Conservation (phyloP, 306 rosid species). For the Vigna radiata region DNA sequence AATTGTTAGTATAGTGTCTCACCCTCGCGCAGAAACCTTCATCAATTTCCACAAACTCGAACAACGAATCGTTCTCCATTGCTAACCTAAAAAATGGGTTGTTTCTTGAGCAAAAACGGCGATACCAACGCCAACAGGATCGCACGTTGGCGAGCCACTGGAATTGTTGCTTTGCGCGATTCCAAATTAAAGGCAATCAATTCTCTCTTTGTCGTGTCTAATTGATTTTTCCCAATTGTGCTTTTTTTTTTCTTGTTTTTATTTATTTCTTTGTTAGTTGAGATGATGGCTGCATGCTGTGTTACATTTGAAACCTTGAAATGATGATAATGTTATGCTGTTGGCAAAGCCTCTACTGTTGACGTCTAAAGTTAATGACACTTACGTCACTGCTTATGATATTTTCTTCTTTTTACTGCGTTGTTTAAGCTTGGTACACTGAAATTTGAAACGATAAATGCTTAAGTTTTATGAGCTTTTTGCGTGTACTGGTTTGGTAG, state of each 20-base stretch:
- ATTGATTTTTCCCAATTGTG: background rate
- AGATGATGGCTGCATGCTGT: slow-evolving; percentile 22
- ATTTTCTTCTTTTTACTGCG: background rate
- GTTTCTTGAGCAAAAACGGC: slow-evolving; percentile 62
- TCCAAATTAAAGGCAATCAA: slow-evolving; percentile 78
- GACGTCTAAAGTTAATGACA: background rate
- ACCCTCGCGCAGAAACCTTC: background rate
- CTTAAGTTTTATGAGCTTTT: background rate
- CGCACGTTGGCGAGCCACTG: slow-evolving; percentile 97
- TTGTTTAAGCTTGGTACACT: background rate
- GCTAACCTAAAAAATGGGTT: slow-evolving; percentile 60
- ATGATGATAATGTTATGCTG: background rate
- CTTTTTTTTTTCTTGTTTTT: background rate
- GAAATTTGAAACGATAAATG: background rate
- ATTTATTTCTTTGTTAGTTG: background rate
- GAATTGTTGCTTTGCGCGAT: slow-evolving; percentile 91
- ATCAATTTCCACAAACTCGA: background rate
- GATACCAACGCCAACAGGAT: slow-evolving; percentile 66
- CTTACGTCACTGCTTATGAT: background rate
- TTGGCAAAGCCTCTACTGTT: background rate
- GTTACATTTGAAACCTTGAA: background rate
- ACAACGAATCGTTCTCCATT: background rate
- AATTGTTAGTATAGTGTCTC: background rate
- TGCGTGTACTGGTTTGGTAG: background rate
- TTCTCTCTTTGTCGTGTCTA: background rate